Percentiles rank a stretch among this genome's conserved stretches.
Evolutionary conservation across 2,329 filamentous ascomycete species (phyloP).

Genomic region (Cladosporium sphaerospermum): DNA sequence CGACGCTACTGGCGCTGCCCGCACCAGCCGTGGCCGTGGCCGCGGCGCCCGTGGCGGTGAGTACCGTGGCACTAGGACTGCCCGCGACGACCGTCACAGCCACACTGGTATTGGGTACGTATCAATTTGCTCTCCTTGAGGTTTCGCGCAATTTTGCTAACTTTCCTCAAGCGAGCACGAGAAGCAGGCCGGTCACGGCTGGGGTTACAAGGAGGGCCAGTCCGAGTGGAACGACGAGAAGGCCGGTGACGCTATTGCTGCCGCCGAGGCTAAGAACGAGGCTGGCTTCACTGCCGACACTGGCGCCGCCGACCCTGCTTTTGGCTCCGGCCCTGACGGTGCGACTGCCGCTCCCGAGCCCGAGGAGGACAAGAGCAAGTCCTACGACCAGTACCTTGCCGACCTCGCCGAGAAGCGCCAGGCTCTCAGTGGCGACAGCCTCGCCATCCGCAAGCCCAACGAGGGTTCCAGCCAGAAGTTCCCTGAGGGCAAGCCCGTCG

Average conservation of each 20-base stretch:
- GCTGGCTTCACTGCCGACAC: conserved; percentile 33
- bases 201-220: conserved; percentile 69
- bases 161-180: conserved; percentile 58
- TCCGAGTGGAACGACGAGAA: conserved; percentile 88
- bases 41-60: conserved; percentile 52
- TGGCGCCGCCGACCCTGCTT: conserved; percentile 39
- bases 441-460: conserved; percentile 81
- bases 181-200: conserved; percentile 83
- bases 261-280: conserved; percentile 71
- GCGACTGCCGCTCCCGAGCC: conserved; percentile 28
- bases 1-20: conserved; percentile 37
- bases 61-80: conserved; percentile 34
- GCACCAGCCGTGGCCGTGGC: conserved; percentile 44
- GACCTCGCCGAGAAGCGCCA: conserved; percentile 71
- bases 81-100: conserved; percentile 57
- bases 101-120: conserved; percentile 53
- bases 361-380: conserved; percentile 77
- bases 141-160: conserved; percentile 19
- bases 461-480: conserved; percentile 95
- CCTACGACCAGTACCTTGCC: conserved; percentile 81
- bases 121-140: background rate
- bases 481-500: conserved; percentile 68
- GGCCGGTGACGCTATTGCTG: conserved; percentile 82
- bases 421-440: conserved; percentile 56
- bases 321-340: conserved; percentile 37